Base-by-base conservation (phyloP, 805 yeast genomes). In the baker's yeast (Saccharomyces cerevisiae) region DNA sequence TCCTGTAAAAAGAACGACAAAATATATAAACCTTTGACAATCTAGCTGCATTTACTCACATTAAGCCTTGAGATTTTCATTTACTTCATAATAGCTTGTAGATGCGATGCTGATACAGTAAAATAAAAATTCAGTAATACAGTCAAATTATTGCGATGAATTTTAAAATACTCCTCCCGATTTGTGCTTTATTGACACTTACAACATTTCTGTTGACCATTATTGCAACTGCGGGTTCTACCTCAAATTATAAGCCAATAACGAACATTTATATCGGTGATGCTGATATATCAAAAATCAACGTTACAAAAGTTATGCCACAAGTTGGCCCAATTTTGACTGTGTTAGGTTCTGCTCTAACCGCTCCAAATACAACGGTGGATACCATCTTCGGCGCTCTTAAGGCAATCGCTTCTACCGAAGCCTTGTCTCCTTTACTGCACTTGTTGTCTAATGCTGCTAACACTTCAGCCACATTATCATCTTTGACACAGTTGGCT, bases 231-330 rank as follows among this genome's bases (percentile, higher is more conserved):
- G 66, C 69, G 5, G 73, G 73, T 50, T 61, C 71, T 9, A 56
- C 67, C 10, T 56, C 69, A 2, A 64, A 68, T 54, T 64, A 66
- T 49, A 59, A 56, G 46, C 71, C 72, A 28, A 51, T 64, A 36
- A 68, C 59, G 10, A 60, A 68, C 30, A 59, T 70, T 41, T 69
- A 63, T 51, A 54, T 70, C 30, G 71, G 71, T 51, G 63, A 67
- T 43, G 70, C 71, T 31, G 64, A 64, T 51, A 63, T 70, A 48
- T 56, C 63, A 22, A 65, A 64, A 41, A 64, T 70, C 50, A 70
- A 70, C 47, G 69, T 68, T 22, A 61, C 70, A 28, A 70, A 70
- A 52, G 66, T 68, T 54, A 51, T 69, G 27, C 73, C 73, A 41
- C 56, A 60, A 41, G 54, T 67, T 8, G 58, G 58, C 17, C 66